A percentile compares a stretch with the other conserved stretches of the same genome.
phyloP scores from a whole-genome alignment of 306 rosid genomes.

The Castanopsis chinensis region DNA sequence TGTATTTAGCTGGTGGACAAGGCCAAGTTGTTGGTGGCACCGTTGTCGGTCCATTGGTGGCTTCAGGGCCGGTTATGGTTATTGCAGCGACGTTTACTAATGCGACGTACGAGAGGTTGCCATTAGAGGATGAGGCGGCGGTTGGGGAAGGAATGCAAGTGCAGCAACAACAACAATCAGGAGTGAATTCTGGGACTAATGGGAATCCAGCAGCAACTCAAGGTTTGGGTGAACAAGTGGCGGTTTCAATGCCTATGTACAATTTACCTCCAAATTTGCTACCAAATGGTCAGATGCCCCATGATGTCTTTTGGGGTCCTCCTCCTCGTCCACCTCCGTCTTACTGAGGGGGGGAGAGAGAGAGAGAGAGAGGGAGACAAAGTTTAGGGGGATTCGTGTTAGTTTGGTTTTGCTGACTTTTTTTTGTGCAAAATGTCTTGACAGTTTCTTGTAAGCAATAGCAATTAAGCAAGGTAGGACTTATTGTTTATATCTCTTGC shows the following conservation, averaged over 20 bases:
- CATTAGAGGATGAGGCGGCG: constrained; percentile 49
- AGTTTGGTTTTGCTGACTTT: constrained; percentile 12
- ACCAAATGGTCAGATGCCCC: constrained; percentile 65
- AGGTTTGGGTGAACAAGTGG: constrained; percentile 46
- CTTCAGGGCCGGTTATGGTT: constrained; percentile 71
- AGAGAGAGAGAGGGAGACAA: not conserved
- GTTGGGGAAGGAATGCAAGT: constrained; percentile 43
- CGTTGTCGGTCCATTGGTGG: constrained; percentile 63
- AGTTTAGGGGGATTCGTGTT: not conserved
- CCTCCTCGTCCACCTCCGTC: constrained; percentile 65
- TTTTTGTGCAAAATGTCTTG: constrained; percentile 19
- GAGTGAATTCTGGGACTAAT: constrained; percentile 28
- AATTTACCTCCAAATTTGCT: constrained; percentile 66
- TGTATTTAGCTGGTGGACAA: constrained; percentile 65
- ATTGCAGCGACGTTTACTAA: constrained; percentile 78
- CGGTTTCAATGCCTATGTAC: constrained; percentile 43
- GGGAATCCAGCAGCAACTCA: constrained; percentile 39
- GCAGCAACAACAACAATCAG: constrained; percentile 29
- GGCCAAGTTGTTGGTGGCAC: constrained; percentile 82
- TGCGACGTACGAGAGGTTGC: constrained; percentile 73
- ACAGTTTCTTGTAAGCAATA: constrained; percentile 40
- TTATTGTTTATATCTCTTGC: constrained; percentile 28
- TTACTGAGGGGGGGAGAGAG: constrained; percentile 30
- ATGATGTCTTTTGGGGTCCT: constrained; percentile 73
- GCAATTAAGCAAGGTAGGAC: constrained; percentile 26